phyloP scores from a whole-genome alignment of 192 early-diverging fungal species.

The Backusella westeae region DNA sequence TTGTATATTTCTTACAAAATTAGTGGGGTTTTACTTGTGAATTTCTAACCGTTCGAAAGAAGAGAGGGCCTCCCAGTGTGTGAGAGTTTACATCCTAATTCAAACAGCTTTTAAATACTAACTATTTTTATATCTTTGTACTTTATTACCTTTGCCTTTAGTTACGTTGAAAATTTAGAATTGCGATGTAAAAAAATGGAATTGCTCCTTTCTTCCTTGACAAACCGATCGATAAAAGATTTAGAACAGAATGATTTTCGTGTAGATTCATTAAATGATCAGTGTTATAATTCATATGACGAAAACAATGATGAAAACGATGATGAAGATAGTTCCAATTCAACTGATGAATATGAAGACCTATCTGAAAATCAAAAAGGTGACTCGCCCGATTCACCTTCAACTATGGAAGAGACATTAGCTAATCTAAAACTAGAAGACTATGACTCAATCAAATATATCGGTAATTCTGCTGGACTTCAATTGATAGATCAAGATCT shows the following conservation, averaged over 20 bases:
- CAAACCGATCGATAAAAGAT: slow-evolving; percentile 24
- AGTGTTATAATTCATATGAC: background rate
- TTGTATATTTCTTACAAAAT: background rate
- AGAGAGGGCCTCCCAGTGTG: slow-evolving; percentile 35
- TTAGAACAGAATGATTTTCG: slow-evolving; percentile 20
- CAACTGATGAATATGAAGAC: background rate
- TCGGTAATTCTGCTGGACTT: slow-evolving; percentile 28
- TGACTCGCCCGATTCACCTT: background rate
- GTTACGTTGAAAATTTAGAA: slow-evolving; percentile 25
- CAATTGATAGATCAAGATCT: slow-evolving; percentile 25
- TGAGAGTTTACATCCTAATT: slow-evolving; percentile 5
- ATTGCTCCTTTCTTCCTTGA: slow-evolving; percentile 20
- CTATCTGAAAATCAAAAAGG: background rate
- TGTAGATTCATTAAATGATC: background rate
- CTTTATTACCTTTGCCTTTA: background rate
- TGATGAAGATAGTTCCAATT: background rate
- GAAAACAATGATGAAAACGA: background rate
- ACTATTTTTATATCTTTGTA: background rate
- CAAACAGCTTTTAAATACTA: background rate
- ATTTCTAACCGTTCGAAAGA: slow-evolving; percentile 28
- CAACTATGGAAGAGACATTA: slow-evolving; percentile 18
- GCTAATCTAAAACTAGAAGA: slow-evolving; percentile 25
- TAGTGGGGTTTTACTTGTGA: slow-evolving; percentile 32
- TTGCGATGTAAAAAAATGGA: slow-evolving; percentile 36
- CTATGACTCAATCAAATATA: slow-evolving; percentile 34